Base-by-base conservation (phyloP, 2,329 filamentous ascomycete species). In the Monosporascus sp. region DNA sequence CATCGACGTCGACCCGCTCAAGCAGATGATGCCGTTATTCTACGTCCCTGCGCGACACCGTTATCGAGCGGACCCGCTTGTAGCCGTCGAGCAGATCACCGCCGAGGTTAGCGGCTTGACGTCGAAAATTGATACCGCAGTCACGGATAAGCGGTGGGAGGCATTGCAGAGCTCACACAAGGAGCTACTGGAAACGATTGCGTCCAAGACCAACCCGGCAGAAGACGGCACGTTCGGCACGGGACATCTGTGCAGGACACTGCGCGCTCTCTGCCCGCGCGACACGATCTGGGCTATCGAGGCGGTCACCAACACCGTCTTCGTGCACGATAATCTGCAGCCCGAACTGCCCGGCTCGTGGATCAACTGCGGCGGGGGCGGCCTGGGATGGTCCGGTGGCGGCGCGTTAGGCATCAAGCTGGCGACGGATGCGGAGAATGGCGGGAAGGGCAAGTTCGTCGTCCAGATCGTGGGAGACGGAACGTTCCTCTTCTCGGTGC, bases 261-360 rank as follows among this genome's bases (percentile, higher is more conserved):
- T 76, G 22, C 60, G 65, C 20, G 58, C 65, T 11, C 50, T 70
- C 18, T 74, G 70, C 49, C 75, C 75, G 1, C 44, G 64, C 25
- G 74, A 77, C 64, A 87, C 88, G 0, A 87, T 91, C 60, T 90
- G 81, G 77, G 83, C 83, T 3, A 74, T 91, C 52, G 88, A 92
- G 70, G 83, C 88, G 0, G 88, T 92, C 1, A 91, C 88, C 0
- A 82, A 87, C 58, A 84, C 85, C 0, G 67, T 66, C 1, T 80
- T 83, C 44, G 84, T 90, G 3, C 78, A 85, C 39, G 85, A 91
- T 58, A 85, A 88, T 61, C 68, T 91, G 5, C 81, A 81, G 60
- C 79, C 82, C 4, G 83, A 79, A 2, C 60, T 81, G 7, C 75
- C 77, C 0, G 75, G 76, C 0, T 72, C 70, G 49, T 78, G 76